Evolutionary conservation across 2,329 filamentous ascomycete genomes (phyloP), one percentile per base, ranked within the genome.

Genomic region (Hirsutella rhossiliensis): DNA sequence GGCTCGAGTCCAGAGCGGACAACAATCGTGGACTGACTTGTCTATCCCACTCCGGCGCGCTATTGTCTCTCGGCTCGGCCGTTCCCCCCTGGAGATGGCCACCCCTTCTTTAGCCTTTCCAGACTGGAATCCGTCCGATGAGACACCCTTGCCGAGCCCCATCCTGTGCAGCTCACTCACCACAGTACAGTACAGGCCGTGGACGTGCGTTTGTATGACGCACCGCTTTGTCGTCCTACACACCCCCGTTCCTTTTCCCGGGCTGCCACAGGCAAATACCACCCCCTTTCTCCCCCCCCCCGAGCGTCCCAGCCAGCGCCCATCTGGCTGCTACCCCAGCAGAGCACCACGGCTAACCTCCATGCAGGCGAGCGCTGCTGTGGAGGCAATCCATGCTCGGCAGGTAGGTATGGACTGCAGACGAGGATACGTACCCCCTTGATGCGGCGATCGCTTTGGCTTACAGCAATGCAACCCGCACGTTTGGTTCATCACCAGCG

Each of bases 381-480:
- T n/a, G 45, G 47, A 46, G 41, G 40, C 46, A 49, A 43, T 42
- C 43, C 40, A 40, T 45, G 43, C 43, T 45, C 38, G 45, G 41
- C 42, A 45, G 31, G 46, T 41, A 45, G 31, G 46, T 41, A 43
- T 45, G 40, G 40, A 15, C 23, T 45, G 40, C 32, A 37, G 27
- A 17, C 20, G 15, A 31, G 9, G n/a, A 28, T 40, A 44, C 43
- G 38, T 45, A 45, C 39, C 32, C 32, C 41, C 43, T 45, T 43
- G 44, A 43, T 40, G 40, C 44, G 44, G 44, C 44, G 38, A 32
- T 38, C 43, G 42, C 44, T 44, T 52, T 57, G 54, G 54, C 56
- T 58, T 47, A 54, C 48, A 47, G 52, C 48, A 48, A 54, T 58
- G 57, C 56, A 60, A 56, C 58, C 58, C 57, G 54, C 59, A 57